A percentile compares a stretch with the other conserved stretches of the same genome.
Conservation (phyloP, 169 alveolate species). For the Cryptosporidium baileyi region DNA sequence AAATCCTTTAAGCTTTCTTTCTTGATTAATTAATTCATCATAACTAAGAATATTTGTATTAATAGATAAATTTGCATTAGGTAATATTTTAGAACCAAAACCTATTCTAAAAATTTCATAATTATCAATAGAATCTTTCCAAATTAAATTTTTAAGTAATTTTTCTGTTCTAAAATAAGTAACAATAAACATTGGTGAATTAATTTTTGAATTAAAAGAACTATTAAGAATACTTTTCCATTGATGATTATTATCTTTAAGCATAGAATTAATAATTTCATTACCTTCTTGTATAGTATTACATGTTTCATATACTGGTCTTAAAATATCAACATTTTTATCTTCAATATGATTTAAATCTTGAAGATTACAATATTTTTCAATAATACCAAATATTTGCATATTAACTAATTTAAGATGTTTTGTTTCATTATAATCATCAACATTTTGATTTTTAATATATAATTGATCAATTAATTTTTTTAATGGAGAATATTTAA, state of each 20-base stretch:
- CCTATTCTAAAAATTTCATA: conserved; percentile 13
- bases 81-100: conserved; percentile 49
- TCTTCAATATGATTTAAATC: neutral
- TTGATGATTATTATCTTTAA: neutral
- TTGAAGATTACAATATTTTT: neutral
- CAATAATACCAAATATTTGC: conserved; percentile 20
- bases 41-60: neutral
- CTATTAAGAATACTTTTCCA: conserved; percentile 37
- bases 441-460: neutral
- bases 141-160: neutral
- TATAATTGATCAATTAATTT: neutral
- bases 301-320: conserved; percentile 28
- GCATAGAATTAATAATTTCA: neutral
- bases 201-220: conserved; percentile 7
- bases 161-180: neutral
- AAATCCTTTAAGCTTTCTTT: conserved; percentile 45
- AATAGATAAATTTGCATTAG: neutral
- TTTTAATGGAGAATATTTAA: conserved; percentile 12
- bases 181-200: neutral
- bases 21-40: conserved; percentile 17
- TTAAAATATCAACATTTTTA: neutral
- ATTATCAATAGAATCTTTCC: neutral
- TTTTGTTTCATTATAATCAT: too few species aligned
- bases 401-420: too few species aligned
- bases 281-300: neutral